Evolutionary conservation across 139 green algal genomes (phyloP), one percentile per base, ranked within the genome.

Genomic region (Marvania coccoides): DNA sequence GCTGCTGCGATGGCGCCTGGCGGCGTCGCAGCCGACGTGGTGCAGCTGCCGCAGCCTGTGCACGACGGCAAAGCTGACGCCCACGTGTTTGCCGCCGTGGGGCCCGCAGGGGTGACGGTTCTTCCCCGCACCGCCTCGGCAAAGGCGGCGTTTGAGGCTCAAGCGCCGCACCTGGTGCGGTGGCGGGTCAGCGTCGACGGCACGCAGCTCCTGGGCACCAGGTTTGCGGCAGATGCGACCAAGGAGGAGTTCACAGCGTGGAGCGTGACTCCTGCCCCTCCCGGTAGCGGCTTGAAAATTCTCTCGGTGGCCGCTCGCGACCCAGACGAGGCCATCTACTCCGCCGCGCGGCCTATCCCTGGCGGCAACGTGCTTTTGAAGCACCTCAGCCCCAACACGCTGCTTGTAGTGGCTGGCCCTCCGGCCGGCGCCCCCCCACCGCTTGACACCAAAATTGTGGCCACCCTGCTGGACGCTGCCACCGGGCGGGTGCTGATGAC

Each of bases 301-400:
- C 70, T 94, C 47, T 66, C 69, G 1, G 5, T 84, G 4, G 71
- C 78, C 1, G 39, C 66, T 3, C 65, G 73, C 9, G 67, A 74
- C 38, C 51, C 74, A 0, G 57, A 54, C 0, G 84, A 95, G 55
- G 55, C 54, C 14, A 28, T 63, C 13, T 79, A 91, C 78, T 85
- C 82, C 6, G 78, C 82, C 15, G 83, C 85, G 58, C 91, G 88
- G 71, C 84, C 95, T 24, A 67, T 96, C 51, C 89, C 87, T 23
- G 82, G 94, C 67, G 83, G 85, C 35, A 82, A 56, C 74, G 76
- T 96, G 55, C 85, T 94, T 63, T 90, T 91, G 79, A 95, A 94
- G 46, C 92, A 97, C 78, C 65, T 96, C 24, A 94, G 91, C 77
- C 87, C 85, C 61, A 98, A 97, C 81, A 79, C 78, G 5, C 55